Conservation (phyloP, 1,139 yeast genomes). For the Debaryomycetaceae sp. region DNA sequence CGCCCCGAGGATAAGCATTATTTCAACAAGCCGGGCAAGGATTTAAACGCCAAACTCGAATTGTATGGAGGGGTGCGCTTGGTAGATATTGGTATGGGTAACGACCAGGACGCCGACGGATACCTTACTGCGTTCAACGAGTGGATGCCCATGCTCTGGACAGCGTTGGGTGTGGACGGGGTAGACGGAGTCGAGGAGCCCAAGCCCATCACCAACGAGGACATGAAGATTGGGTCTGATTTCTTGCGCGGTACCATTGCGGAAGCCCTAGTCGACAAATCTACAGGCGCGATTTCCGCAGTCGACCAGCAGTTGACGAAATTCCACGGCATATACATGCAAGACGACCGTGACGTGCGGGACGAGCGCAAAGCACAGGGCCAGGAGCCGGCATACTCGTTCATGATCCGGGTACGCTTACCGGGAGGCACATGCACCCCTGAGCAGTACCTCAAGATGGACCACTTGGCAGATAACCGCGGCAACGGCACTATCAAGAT, state of each 20-base stretch:
- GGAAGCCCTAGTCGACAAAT: slow-evolving; percentile 68
- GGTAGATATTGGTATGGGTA: slow-evolving; percentile 78
- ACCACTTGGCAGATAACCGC: slow-evolving; percentile 67
- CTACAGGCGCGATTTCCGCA: slow-evolving; percentile 91
- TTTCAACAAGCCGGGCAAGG: slow-evolving; percentile 86
- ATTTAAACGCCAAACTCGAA: slow-evolving; percentile 51
- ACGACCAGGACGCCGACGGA: slow-evolving; percentile 96
- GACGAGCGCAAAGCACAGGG: slow-evolving; percentile 90
- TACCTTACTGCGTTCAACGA: slow-evolving; percentile 77
- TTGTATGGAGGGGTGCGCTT: slow-evolving; percentile 67
- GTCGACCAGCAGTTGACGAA: slow-evolving; percentile 90
- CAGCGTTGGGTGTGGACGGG: slow-evolving; percentile 76
- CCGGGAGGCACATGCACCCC: slow-evolving; percentile 93
- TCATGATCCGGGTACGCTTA: slow-evolving; percentile 92
- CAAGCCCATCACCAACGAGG: slow-evolving; percentile 92
- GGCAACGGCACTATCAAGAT: slow-evolving; percentile 93
- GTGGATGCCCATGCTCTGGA: slow-evolving; percentile 86
- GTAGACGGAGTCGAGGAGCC: slow-evolving; percentile 88
- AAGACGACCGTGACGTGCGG: slow-evolving; percentile 94
- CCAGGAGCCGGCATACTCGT: slow-evolving; percentile 87
- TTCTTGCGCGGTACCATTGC: slow-evolving; percentile 89
- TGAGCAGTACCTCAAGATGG: slow-evolving; percentile 77
- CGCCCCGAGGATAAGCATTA: slow-evolving; percentile 90
- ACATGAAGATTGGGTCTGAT: slow-evolving; percentile 80
- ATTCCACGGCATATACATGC: slow-evolving; percentile 98